A percentile compares a stretch with the other conserved stretches of the same genome.
phyloP scores from a whole-genome alignment of 2,329 filamentous ascomycete species.

The Tolypocladium paradoxum region DNA sequence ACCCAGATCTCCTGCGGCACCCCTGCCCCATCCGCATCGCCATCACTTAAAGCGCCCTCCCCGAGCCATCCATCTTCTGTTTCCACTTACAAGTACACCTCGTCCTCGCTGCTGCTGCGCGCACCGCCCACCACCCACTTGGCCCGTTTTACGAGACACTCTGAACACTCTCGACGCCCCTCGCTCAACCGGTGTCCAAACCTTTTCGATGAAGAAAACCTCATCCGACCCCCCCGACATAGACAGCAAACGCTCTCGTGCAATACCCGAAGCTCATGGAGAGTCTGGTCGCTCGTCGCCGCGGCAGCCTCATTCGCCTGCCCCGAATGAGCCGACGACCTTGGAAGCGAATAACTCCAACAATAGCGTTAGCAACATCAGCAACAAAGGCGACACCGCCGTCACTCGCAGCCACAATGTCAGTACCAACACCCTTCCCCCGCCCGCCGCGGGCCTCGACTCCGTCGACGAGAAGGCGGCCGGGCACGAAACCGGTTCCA shows the following conservation, averaged over 20 bases:
- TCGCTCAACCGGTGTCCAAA: background rate
- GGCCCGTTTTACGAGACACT: background rate
- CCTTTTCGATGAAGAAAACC: conserved; percentile 53
- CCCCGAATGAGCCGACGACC: conserved; percentile 4
- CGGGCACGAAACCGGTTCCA: conserved; percentile 11
- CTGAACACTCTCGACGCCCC: background rate
- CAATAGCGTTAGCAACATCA: conserved; percentile 11
- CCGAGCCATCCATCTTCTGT: background rate
- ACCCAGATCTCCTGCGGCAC: background rate
- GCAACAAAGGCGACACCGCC: conserved; percentile 11
- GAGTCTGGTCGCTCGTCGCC: conserved; percentile 25
- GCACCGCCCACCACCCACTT: background rate
- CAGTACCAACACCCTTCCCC: background rate
- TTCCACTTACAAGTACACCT: background rate
- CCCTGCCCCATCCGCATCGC: background rate
- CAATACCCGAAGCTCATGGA: conserved; percentile 45
- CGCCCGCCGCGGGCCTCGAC: conserved; percentile 4
- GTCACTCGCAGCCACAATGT: background rate
- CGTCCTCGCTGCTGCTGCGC: background rate
- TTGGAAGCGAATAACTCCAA: background rate
- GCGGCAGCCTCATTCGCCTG: conserved; percentile 12
- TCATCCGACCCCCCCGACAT: conserved; percentile 40
- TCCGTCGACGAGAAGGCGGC: conserved; percentile 8
- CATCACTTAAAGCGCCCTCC: background rate
- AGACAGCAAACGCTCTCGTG: conserved; percentile 47